Evolutionary conservation across 2,329 filamentous ascomycete species (phyloP).

Genomic region (Trichoderma brevicompactum): DNA sequence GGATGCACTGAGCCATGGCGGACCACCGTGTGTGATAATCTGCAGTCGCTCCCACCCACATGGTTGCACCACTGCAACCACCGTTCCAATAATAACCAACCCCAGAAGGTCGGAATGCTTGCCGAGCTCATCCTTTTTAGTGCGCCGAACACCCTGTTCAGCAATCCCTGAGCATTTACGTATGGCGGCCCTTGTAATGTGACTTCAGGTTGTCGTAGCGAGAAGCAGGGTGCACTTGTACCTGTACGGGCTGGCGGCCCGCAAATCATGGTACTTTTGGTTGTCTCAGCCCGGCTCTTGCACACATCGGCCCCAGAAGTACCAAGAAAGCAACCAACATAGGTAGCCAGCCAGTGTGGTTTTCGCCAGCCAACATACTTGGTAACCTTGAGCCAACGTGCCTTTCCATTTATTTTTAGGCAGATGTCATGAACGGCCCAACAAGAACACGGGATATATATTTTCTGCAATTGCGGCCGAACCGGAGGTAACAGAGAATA

Average conservation of each 20-base stretch:
- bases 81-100: slow-evolving; percentile 29
- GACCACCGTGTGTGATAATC: slow-evolving; percentile 17
- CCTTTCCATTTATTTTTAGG: slow-evolving; percentile 22
- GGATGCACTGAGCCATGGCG: slow-evolving; percentile 19
- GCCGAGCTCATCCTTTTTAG: slow-evolving; percentile 30
- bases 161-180: slow-evolving; percentile 9
- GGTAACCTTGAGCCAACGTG: slow-evolving; percentile 12
- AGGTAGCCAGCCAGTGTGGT: background rate
- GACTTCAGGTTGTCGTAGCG: slow-evolving; percentile 15
- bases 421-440: slow-evolving; percentile 10
- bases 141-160: slow-evolving; percentile 31
- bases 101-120: slow-evolving; percentile 30
- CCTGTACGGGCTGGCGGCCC: slow-evolving; percentile 3
- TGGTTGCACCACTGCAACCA: slow-evolving; percentile 27
- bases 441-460: background rate
- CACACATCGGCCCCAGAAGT: slow-evolving; percentile 3
- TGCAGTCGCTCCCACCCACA: slow-evolving; percentile 25
- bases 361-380: slow-evolving; percentile 5
- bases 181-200: slow-evolving; percentile 21
- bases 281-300: slow-evolving; percentile 19
- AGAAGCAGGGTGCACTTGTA: slow-evolving; percentile 15
- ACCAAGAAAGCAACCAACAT: slow-evolving; percentile 19
- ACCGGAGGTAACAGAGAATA: background rate
- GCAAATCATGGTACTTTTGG: slow-evolving; percentile 27
- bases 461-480: background rate